phyloP scores from a whole-genome alignment of 1,284 basidiomycete genomes.

The Marasmius fiardii region DNA sequence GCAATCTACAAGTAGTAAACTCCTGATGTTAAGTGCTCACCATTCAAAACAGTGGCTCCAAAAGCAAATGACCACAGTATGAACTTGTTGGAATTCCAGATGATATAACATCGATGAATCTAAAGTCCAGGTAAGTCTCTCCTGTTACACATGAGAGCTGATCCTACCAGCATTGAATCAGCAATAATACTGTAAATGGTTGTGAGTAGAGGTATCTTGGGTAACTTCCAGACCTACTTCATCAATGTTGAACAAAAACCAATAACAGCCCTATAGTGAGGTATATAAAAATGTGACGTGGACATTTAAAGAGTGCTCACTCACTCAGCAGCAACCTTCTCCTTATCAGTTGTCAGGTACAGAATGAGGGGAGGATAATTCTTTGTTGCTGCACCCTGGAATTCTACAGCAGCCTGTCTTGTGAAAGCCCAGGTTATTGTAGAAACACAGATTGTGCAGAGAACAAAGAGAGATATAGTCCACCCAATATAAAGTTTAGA shows the following conservation, averaged over 20 bases:
- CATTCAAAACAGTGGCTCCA: background rate
- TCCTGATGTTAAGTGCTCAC: background rate
- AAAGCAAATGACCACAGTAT: background rate
- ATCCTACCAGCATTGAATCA: background rate
- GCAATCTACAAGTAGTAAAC: background rate
- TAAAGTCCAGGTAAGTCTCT: background rate
- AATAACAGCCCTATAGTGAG: background rate
- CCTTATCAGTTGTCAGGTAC: background rate
- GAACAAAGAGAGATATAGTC: background rate
- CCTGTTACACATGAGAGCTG: no score
- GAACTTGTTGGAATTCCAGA: background rate
- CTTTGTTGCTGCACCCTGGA: background rate
- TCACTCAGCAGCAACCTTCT: background rate
- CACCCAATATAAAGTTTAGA: background rate
- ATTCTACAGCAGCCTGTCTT: background rate
- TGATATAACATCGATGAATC: background rate
- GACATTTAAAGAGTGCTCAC: background rate
- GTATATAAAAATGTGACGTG: background rate
- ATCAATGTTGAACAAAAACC: background rate
- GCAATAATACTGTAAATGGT: background rate
- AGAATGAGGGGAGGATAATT: background rate
- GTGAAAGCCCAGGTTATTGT: background rate
- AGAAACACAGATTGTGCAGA: background rate
- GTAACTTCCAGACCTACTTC: background rate
- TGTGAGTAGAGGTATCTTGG: background rate